phyloP scores from a whole-genome alignment of 2,329 filamentous ascomycete species.

The Basipetospora sp. region DNA sequence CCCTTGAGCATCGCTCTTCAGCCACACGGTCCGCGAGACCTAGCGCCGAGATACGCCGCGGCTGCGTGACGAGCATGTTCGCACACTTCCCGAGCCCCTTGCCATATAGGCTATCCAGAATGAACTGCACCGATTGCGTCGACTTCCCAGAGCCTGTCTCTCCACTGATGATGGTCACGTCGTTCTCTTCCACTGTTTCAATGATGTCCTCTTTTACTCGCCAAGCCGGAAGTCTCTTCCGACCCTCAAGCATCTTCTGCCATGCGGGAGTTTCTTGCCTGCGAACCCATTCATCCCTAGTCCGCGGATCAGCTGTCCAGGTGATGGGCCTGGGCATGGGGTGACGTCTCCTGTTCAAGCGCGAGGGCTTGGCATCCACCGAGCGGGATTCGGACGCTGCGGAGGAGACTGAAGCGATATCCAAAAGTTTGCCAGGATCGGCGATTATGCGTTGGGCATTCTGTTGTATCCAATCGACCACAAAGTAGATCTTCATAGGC shows the following conservation, averaged over 20 bases:
- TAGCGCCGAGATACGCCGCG: slow-evolving; percentile 82
- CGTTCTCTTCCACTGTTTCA: slow-evolving; percentile 55
- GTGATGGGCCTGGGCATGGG: slow-evolving; percentile 44
- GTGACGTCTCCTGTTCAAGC: slow-evolving; percentile 15
- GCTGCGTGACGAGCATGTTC: slow-evolving; percentile 92
- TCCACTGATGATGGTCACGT: slow-evolving; percentile 59
- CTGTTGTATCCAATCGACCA: slow-evolving; percentile 82
- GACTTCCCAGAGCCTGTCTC: slow-evolving; percentile 23
- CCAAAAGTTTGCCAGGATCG: slow-evolving; percentile 66
- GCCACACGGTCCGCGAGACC: slow-evolving; percentile 88
- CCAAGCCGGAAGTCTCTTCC: slow-evolving; percentile 77
- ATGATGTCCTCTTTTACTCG: slow-evolving; percentile 64
- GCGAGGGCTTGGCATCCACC: slow-evolving; percentile 13
- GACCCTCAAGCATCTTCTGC: slow-evolving; percentile 58
- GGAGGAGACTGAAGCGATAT: slow-evolving; percentile 66
- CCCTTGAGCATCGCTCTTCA: slow-evolving; percentile 67
- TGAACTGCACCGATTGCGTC: slow-evolving; percentile 79
- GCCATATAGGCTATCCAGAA: slow-evolving; percentile 78
- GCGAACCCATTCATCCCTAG: slow-evolving; percentile 52
- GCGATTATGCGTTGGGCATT: slow-evolving; percentile 71
- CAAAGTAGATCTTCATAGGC: slow-evolving; percentile 75
- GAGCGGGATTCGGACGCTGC: slow-evolving; percentile 42
- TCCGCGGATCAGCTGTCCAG: slow-evolving; percentile 46
- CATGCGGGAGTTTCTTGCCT: slow-evolving; percentile 52
- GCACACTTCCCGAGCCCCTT: slow-evolving; percentile 58